Evolutionary conservation across 2,329 filamentous ascomycete species (phyloP), one percentile per base, ranked within the genome.

Genomic region (Pochonia chlamydosporia): DNA sequence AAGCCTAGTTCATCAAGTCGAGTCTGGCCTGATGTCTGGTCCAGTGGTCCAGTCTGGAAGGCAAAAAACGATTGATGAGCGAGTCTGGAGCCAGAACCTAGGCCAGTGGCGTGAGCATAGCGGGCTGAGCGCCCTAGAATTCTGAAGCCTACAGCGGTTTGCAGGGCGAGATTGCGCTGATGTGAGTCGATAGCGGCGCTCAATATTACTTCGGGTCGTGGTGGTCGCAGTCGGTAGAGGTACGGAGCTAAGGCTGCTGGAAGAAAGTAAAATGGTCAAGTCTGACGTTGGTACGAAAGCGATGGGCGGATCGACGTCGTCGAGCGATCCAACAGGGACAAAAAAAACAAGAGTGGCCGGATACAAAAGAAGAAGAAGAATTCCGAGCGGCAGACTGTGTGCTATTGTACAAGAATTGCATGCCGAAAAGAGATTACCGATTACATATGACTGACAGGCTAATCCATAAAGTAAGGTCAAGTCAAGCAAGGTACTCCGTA

Each of bases 51-150:
- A n/a, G 35, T 3, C n/a, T 16, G 35, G 10, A 11, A 37, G n/a
- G n/a, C n/a, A n/a, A n/a, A n/a, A n/a, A n/a, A n/a, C n/a, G n/a
- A n/a, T n/a, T n/a, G n/a, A n/a, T n/a, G n/a, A n/a, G n/a, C n/a
- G n/a, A n/a, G n/a, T n/a, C n/a, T 31, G 46, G 18, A 16, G 14
- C 13, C 43, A 30, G 20, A 37, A 10, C 42, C 21, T 28, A 42
- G 37, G 33, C 30, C 48, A 33, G 40, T 45, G 37, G 41, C 44
- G 42, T 14, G 33, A 35, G 36, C 46, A 50, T 44, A 40, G 33
- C 48, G 42, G 41, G 48, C 44, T 35, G 35, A 21, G 35, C n/a
- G 16, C 40, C 44, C 44, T 46, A 31, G 43, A 44, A 24, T 28
- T 13, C 7, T 28, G n/a, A n/a, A 3, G 26, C 7, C 26, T 28